Conservation (phyloP, 2,329 filamentous ascomycete species). For the Fusarium pseudoanthophilum region DNA sequence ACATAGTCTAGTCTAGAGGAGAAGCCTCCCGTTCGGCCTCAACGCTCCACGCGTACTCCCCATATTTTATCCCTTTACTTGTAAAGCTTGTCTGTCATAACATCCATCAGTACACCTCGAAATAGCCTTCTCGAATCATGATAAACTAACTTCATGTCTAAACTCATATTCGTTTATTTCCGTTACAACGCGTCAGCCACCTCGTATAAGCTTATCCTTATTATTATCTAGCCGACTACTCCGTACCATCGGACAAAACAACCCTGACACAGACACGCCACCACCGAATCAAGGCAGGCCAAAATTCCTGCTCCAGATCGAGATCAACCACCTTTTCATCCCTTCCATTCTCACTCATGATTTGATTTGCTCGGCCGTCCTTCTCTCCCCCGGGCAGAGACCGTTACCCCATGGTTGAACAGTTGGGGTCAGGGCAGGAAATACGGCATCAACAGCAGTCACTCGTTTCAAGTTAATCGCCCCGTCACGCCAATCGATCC, state of each 20-base stretch:
- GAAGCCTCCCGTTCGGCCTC: neutral
- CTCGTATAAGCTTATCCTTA: constrained; percentile 6
- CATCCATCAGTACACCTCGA: neutral
- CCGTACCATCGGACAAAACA: constrained; percentile 18
- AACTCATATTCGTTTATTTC: neutral
- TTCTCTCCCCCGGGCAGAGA: constrained; percentile 15
- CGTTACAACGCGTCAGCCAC: constrained; percentile 15
- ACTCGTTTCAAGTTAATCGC: constrained; percentile 28
- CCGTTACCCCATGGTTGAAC: constrained; percentile 21
- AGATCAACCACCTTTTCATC: constrained; percentile 19
- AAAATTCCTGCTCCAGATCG: constrained; percentile 30
- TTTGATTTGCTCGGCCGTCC: constrained; percentile 6
- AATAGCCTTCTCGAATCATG: neutral
- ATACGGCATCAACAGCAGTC: constrained; percentile 9
- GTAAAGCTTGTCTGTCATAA: constrained; percentile 9
- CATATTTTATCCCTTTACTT: constrained; percentile 18
- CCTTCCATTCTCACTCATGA: constrained; percentile 23
- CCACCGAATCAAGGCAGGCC: constrained; percentile 31
- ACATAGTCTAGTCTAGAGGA: neutral
- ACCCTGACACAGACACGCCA: constrained; percentile 27
- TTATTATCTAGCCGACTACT: neutral
- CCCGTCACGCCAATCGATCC: constrained; percentile 1
- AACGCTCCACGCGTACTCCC: constrained; percentile 31
- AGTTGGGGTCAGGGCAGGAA: constrained; percentile 7
- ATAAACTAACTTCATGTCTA: neutral